A percentile compares a stretch with the other conserved stretches of the same genome.
Conservation (phyloP, 257 asterid genomes). For the Solanum dulcamara region DNA sequence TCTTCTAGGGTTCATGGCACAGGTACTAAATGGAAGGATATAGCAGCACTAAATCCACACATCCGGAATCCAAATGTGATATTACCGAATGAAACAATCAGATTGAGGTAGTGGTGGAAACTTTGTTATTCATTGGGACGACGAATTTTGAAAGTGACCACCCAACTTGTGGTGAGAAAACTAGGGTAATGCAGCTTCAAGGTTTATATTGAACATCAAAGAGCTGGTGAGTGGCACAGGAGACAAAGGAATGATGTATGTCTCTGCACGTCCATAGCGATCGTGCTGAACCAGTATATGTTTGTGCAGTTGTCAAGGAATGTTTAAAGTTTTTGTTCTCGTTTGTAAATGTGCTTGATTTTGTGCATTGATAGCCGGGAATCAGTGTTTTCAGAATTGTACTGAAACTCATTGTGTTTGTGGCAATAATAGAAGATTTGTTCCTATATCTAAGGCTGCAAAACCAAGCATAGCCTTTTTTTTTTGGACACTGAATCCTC, state of each 20-base stretch:
- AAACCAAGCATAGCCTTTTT: too few relatives aligned
- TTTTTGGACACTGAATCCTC: too few relatives aligned
- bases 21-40: constrained; percentile 44
- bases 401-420: neutral
- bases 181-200: neutral
- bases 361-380: neutral
- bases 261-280: neutral
- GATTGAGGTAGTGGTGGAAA: constrained; percentile 16
- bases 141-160: neutral
- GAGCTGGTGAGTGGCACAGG: neutral
- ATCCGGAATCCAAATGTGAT: constrained; percentile 52
- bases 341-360: neutral
- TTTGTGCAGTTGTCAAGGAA: neutral
- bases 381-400: neutral
- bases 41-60: constrained; percentile 41
- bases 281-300: neutral
- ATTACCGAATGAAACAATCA: constrained; percentile 33
- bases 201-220: neutral
- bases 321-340: neutral
- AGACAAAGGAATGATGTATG: neutral
- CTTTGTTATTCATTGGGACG: neutral
- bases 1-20: constrained; percentile 51
- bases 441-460: neutral
- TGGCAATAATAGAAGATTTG: neutral
- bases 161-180: too few relatives aligned